These are phyloP conservation scores for Boletellus ananiceps DNA, from an alignment of 768 basidiomycete species.

Conservation along the genomic window DNA sequence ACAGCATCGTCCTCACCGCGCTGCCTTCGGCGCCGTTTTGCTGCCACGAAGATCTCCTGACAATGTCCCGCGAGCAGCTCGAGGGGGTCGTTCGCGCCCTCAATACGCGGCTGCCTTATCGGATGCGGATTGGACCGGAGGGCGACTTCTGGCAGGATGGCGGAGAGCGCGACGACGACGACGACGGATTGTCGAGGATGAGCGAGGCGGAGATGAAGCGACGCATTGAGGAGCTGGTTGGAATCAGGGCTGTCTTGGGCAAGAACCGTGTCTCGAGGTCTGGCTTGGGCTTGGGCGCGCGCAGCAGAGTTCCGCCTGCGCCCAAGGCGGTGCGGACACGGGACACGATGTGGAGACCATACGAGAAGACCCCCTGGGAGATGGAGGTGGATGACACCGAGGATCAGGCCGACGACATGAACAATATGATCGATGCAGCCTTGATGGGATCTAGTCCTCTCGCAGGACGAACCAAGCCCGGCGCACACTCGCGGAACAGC, in stretches of 20 bases:
- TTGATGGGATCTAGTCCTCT: conserved; percentile 26
- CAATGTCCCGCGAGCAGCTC: conserved; percentile 55
- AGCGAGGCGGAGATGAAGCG: conserved; percentile 44
- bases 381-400: conserved; percentile 18
- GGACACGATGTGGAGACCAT: conserved; percentile 13
- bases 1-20: conserved; percentile 61
- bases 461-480: conserved; percentile 15
- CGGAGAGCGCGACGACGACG: background rate
- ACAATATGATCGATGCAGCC: conserved; percentile 15
- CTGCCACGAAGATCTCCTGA: conserved; percentile 68
- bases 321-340: conserved; percentile 28
- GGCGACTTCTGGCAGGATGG: conserved; percentile 22
- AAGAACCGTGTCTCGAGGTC: conserved; percentile 23
- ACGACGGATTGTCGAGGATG: conserved; percentile 23
- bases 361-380: conserved; percentile 22
- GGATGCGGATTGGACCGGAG: conserved; percentile 44
- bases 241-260: conserved; percentile 38
- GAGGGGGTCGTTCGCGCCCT: conserved; percentile 48
- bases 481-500: conserved; percentile 5
- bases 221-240: conserved; percentile 58
- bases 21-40: conserved; percentile 59
- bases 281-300: conserved; percentile 22
- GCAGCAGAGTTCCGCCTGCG: conserved; percentile 28
- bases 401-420: conserved; percentile 4
- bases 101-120: conserved; percentile 53